Evolutionary conservation across 768 basidiomycete genomes (phyloP), one percentile per base, ranked within the genome.

Genomic region (Kwoniella dejecticola): DNA sequence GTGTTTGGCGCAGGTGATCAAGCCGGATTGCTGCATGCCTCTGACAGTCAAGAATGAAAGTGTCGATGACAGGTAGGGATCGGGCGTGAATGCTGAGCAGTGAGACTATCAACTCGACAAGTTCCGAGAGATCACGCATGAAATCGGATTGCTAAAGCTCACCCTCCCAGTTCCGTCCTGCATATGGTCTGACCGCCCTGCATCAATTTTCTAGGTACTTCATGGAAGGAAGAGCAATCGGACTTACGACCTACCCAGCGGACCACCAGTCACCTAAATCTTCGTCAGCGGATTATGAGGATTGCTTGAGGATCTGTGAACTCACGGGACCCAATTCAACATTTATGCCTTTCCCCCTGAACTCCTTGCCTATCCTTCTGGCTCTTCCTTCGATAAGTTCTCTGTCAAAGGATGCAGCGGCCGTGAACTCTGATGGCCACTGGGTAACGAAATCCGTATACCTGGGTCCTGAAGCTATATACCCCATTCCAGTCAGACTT

Each of bases 281-380:
- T 30, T 13, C 31, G 24, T 33, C 6, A 42, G 29, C 10, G 6
- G 24, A 10, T 8, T 10, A 49, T 26, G 12, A 7, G 5, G 17
- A 23, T 12, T 13, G 7, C 41, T 36, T n/a, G 33, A 31, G 7
- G 23, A 54, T 6, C 2, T 7, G 36, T 24, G 8, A 3, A 13
- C 58, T 42, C 27, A 76, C 76, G 12, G 77, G 77, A 48, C 71
- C 69, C 19, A 94, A 83, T 10, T 86, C 87, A 45, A 93, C 81
- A 67, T 94, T 85, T 55, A 90, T 85, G 21, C 94, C 94, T 71
- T 93, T 91, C 19, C 85, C 86, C 59, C 83, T 82, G 79, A 91
- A 89, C 76, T 98, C 94, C 52, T 82, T 74, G 11, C 92, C 93
- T 84, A 96, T 89, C 48, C 84, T 85, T 1, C 84, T 68, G 1